Conservation (phyloP, 306 rosid species). For the Malus asiatica region DNA sequence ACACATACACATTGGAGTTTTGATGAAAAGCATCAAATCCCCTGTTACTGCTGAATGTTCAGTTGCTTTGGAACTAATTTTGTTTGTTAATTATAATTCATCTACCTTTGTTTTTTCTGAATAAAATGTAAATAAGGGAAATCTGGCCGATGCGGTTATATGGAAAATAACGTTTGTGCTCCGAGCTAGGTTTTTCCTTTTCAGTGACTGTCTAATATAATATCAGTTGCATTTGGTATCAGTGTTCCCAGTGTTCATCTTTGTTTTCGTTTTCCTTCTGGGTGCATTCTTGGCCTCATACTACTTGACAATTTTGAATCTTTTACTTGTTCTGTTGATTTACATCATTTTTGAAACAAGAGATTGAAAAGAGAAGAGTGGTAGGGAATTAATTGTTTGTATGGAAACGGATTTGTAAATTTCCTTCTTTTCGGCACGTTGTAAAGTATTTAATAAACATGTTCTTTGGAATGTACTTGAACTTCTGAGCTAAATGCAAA, state of each 20-base stretch:
- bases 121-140: constrained; percentile 29
- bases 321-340: background rate
- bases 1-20: constrained; percentile 17
- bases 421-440: background rate
- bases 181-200: constrained; percentile 9
- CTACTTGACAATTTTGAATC: background rate
- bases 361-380: background rate
- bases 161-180: background rate
- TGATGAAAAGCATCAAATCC: constrained; percentile 12
- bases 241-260: constrained; percentile 1
- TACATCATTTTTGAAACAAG: background rate
- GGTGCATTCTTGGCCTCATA: background rate
- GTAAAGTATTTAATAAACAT: background rate
- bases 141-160: background rate
- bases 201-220: background rate
- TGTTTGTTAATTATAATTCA: constrained; percentile 29
- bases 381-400: background rate
- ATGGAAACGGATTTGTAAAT: background rate
- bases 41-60: constrained; percentile 21
- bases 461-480: background rate
- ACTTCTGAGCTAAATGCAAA: background rate
- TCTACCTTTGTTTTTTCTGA: constrained; percentile 35
- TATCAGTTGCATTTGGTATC: background rate
- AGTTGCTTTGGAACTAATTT: constrained; percentile 32
- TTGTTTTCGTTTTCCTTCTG: background rate